These are phyloP conservation scores for Lipomyces mesembrius DNA, from an alignment of 805 yeast species.

Conservation along the genomic window DNA sequence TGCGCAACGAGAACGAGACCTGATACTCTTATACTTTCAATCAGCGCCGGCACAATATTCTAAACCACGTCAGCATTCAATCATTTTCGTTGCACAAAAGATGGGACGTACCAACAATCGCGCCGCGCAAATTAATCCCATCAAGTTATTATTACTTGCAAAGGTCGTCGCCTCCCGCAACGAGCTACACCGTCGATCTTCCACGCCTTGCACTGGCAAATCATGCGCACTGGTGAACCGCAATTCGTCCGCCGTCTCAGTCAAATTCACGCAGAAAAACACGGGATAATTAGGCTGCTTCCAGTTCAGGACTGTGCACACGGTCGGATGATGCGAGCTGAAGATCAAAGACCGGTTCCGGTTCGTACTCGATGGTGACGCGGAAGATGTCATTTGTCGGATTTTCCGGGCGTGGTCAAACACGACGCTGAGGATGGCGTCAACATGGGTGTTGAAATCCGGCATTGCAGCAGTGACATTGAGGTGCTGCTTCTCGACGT, in stretches of 20 bases:
- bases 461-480: slow-evolving; percentile 40
- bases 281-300: slow-evolving; percentile 98
- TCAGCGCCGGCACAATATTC: slow-evolving; percentile 69
- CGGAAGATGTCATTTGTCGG: slow-evolving; percentile 41
- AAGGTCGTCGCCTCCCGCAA: slow-evolving; percentile 81
- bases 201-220: slow-evolving; percentile 39
- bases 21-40: slow-evolving; percentile 72
- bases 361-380: slow-evolving; percentile 39
- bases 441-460: slow-evolving; percentile 75
- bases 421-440: slow-evolving; percentile 67
- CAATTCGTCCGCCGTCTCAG: slow-evolving; percentile 40
- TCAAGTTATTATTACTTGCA: slow-evolving; percentile 78
- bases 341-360: slow-evolving; percentile 62
- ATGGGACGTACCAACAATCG: slow-evolving; percentile 56
- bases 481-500: slow-evolving; percentile 46
- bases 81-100: neutral
- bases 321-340: slow-evolving; percentile 82
- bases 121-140: slow-evolving; percentile 81
- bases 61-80: slow-evolving; percentile 3
- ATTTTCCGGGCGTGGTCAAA: slow-evolving; percentile 71
- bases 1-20: slow-evolving; percentile 69
- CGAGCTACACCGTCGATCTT: slow-evolving; percentile 53
- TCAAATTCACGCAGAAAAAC: slow-evolving; percentile 68
- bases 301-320: slow-evolving; percentile 96
- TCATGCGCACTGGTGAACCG: slow-evolving; percentile 43